phyloP scores from a whole-genome alignment of 306 rosid species.

The Arachis hypogaea region DNA sequence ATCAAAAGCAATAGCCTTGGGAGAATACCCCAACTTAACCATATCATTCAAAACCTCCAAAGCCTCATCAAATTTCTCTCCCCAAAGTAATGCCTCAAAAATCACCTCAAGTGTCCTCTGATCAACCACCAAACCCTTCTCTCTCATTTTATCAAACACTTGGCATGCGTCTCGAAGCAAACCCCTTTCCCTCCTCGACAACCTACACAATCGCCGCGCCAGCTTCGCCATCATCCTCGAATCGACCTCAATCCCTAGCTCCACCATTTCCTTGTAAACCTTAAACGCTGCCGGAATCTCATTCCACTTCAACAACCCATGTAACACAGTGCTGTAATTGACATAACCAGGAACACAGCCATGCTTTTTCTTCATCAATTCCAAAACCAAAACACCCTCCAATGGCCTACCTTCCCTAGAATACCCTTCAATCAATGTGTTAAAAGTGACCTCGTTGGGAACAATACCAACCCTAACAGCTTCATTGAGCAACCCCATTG shows the following conservation, averaged over 20 bases:
- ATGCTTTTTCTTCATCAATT: slow-evolving; percentile 57
- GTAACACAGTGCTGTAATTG: slow-evolving; percentile 65
- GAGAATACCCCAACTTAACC: slow-evolving; percentile 53
- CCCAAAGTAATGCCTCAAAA: slow-evolving; percentile 50
- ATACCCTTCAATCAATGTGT: slow-evolving; percentile 71
- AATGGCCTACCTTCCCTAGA: slow-evolving; percentile 74
- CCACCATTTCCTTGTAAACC: slow-evolving; percentile 63
- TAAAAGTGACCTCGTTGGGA: slow-evolving; percentile 67
- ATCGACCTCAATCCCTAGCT: slow-evolving; percentile 57
- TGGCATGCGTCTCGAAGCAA: slow-evolving; percentile 52
- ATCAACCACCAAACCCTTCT: slow-evolving; percentile 40
- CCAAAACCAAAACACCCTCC: slow-evolving; percentile 59
- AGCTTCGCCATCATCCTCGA: slow-evolving; percentile 59
- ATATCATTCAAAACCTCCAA: slow-evolving; percentile 49
- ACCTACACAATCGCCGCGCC: slow-evolving; percentile 60
- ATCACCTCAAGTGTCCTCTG: slow-evolving; percentile 53
- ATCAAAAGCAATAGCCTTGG: slow-evolving; percentile 38
- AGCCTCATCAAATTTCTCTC: slow-evolving; percentile 50
- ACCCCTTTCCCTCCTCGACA: slow-evolving; percentile 44
- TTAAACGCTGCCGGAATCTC: slow-evolving; percentile 43
- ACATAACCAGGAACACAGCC: slow-evolving; percentile 66
- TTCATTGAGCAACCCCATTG: slow-evolving; percentile 66
- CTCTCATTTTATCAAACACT: slow-evolving; percentile 65
- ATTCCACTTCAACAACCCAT: slow-evolving; percentile 77
- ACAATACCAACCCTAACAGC: slow-evolving; percentile 58